Evolutionary conservation across 2,329 filamentous ascomycete genomes (phyloP), one percentile per base, ranked within the genome.

Genomic region (Rachicladosporium sp.): DNA sequence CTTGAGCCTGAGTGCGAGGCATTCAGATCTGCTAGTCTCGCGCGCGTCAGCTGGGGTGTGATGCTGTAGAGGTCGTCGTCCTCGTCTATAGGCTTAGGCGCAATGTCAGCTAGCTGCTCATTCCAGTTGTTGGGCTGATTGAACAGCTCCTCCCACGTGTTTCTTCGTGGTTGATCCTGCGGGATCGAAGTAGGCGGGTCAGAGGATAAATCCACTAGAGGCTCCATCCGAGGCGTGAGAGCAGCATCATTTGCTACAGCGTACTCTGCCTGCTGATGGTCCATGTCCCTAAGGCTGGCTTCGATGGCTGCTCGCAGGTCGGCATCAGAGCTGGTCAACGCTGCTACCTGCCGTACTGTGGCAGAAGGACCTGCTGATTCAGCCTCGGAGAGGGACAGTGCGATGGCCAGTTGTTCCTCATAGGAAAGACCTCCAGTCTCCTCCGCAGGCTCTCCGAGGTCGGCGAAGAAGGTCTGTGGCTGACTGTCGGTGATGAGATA

Each of bases 331-430:
- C 56, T 48, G 1, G 50, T 39, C 13, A 50, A 41, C 11, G 42
- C 40, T n/a, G 45, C 37, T 11, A n/a, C 30, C 30, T 52, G 49
- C 21, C 47, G 43, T 5, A 48, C 47, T 11, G 43, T 48, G 11
- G 43, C 48, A 29, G 46, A 45, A 34, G 40, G 49, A 6, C 43
- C 46, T 11, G 54, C 42, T 35, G 47, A 53, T 10, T 61, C 57
- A 15, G 53, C 50, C 27, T 60, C 53, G 10, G 56, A 59, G 13
- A 61, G 44, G 1, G 56, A 59, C 13, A 60, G 45, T 9, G 58
- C 58, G 29, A 59, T 56, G 4, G 56, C 57, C 10, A 61, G 49
- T 43, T 61, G 58, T 37, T 60, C 57, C 36, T 61, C 57, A 37
- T 55, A 60, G 29, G 45, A 56, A 36, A 60, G 37, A 8, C 51